Conservation (phyloP, 2,329 filamentous ascomycete genomes). For the Endoconidiophora polonica region DNA sequence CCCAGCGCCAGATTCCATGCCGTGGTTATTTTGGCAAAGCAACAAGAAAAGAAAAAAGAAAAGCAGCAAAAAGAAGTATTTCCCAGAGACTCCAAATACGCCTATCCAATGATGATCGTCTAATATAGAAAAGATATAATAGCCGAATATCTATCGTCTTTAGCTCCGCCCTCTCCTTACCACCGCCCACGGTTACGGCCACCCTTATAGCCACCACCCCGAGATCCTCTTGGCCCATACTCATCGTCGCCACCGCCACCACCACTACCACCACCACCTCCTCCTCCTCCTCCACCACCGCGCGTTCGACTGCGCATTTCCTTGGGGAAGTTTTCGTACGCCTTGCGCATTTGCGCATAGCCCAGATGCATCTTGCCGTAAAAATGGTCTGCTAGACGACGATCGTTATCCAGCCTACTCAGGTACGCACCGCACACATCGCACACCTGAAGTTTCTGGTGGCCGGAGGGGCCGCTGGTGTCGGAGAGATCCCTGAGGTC, state of each 20-base stretch:
- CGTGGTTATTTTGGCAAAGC: too few relatives aligned
- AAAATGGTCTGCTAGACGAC: constrained; percentile 87
- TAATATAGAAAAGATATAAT: neutral
- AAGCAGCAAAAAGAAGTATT: too few relatives aligned
- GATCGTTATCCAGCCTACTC: constrained; percentile 81
- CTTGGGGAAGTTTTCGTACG: constrained; percentile 69
- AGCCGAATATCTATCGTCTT: neutral
- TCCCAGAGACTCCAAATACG: neutral
- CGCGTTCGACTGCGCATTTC: constrained; percentile 61
- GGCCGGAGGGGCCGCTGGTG: constrained; percentile 79
- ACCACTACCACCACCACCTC: constrained; percentile 32
- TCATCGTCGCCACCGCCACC: constrained; percentile 28
- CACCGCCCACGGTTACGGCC: constrained; percentile 34
- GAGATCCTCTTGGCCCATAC: constrained; percentile 17
- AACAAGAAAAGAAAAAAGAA: too few relatives aligned
- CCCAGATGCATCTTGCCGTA: constrained; percentile 99
- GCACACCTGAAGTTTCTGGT: constrained; percentile 97
- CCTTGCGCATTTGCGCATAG: constrained; percentile 96
- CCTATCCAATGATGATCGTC: neutral
- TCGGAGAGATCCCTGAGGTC: constrained; percentile 84
- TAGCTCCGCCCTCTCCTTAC: constrained; percentile 19
- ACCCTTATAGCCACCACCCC: constrained; percentile 25
- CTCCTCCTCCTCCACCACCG: constrained; percentile 29
- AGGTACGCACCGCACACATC: constrained; percentile 96
- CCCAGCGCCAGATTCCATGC: too few relatives aligned